phyloP scores from a whole-genome alignment of 805 yeast species.

The Starmerella gropengiesseri region DNA sequence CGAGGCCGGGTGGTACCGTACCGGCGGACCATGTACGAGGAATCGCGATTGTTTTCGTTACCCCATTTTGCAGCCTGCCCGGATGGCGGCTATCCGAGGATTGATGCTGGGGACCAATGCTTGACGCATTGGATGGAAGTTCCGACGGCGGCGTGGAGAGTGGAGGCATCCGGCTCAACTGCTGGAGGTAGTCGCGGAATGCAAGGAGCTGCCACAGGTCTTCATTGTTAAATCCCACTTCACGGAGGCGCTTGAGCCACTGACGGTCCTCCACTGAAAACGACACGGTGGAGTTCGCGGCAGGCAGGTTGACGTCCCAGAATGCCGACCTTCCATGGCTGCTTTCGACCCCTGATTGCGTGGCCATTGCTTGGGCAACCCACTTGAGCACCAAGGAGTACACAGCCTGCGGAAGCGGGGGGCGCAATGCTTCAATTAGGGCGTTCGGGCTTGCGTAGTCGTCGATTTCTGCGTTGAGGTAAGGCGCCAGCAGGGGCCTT shows the following conservation, averaged over 20 bases:
- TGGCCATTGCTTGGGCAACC: slow-evolving; percentile 48
- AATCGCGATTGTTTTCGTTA: neutral
- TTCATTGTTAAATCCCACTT: slow-evolving; percentile 59
- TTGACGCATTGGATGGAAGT: neutral
- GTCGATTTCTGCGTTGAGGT: slow-evolving; percentile 63
- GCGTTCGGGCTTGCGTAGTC: slow-evolving; percentile 56
- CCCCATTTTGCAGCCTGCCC: neutral
- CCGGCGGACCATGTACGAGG: slow-evolving; percentile 16
- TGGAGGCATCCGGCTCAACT: slow-evolving; percentile 15
- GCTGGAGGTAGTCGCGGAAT: slow-evolving; percentile 54
- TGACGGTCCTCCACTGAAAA: slow-evolving; percentile 28
- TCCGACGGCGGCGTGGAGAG: slow-evolving; percentile 2
- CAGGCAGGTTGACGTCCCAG: slow-evolving; percentile 44
- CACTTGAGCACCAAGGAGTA: slow-evolving; percentile 57
- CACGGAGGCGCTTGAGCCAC: slow-evolving; percentile 58
- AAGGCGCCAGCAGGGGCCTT: slow-evolving; percentile 69
- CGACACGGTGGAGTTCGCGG: slow-evolving; percentile 7
- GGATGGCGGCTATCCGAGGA: neutral
- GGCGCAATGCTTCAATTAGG: slow-evolving; percentile 48
- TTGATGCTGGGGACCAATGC: neutral
- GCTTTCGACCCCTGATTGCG: neutral
- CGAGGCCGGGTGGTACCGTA: slow-evolving; percentile 12
- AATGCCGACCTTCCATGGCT: slow-evolving; percentile 41
- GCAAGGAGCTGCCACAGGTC: slow-evolving; percentile 78
- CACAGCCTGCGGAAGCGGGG: slow-evolving; percentile 55